phyloP scores from a whole-genome alignment of 2,329 filamentous ascomycete species.

The Ceratocystis smalleyi region DNA sequence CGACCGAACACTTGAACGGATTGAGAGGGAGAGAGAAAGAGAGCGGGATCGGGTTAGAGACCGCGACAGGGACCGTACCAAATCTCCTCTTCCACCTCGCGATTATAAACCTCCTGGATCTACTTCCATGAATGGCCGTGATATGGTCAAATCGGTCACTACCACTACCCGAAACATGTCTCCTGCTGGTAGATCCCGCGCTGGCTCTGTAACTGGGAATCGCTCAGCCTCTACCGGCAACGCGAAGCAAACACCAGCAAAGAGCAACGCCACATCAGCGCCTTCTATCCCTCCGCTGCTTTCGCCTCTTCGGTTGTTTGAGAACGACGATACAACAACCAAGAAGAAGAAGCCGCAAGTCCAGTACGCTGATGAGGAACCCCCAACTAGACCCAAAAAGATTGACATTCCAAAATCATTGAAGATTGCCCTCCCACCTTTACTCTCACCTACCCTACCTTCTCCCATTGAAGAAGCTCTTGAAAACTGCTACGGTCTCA shows the following conservation, averaged over 20 bases:
- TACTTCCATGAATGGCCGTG: slow-evolving; percentile 26
- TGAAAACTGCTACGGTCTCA: slow-evolving; percentile 8
- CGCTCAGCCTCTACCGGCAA: slow-evolving; percentile 2
- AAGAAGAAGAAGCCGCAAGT: slow-evolving; percentile 4
- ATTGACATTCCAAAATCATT: slow-evolving; percentile 18
- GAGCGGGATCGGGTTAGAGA: background rate
- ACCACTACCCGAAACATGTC: slow-evolving; percentile 23
- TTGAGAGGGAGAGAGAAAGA: background rate
- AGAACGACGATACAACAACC: background rate
- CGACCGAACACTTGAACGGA: background rate
- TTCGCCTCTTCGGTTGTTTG: slow-evolving; percentile 33
- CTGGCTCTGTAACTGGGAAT: slow-evolving; percentile 27
- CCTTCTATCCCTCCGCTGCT: slow-evolving; percentile 33
- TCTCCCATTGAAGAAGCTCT: slow-evolving; percentile 35
- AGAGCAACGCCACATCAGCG: slow-evolving; percentile 24
- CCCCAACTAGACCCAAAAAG: slow-evolving; percentile 5
- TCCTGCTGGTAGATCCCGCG: slow-evolving; percentile 25
- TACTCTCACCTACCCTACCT: slow-evolving; percentile 42
- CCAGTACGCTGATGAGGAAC: background rate
- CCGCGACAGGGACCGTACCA: slow-evolving; percentile 8
- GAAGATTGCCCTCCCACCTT: slow-evolving; percentile 25
- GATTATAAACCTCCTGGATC: slow-evolving; percentile 1
- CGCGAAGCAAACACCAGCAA: slow-evolving; percentile 13
- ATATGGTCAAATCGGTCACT: slow-evolving; percentile 23
- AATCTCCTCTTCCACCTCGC: slow-evolving; percentile 3